These are phyloP conservation scores for Kandelia obovata DNA, from an alignment of 345 rosid genomes.

Conservation along the genomic window DNA sequence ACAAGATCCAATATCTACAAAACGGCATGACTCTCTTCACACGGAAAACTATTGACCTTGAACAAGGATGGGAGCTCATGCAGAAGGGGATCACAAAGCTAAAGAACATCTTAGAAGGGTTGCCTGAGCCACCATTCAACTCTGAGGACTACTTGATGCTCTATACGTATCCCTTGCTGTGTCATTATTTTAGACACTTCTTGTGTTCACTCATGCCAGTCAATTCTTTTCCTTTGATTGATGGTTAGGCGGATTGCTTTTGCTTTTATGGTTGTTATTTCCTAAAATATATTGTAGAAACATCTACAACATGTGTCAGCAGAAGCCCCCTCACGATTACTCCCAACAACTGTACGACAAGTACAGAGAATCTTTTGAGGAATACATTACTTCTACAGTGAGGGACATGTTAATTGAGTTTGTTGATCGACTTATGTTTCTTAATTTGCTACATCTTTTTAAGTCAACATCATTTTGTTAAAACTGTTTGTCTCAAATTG, in stretches of 20 bases:
- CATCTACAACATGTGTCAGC: conserved; percentile 41
- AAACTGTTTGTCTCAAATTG: background rate
- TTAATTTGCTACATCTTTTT: background rate
- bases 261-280: background rate
- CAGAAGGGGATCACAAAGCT: conserved; percentile 76
- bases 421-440: background rate
- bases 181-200: background rate
- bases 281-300: conserved; percentile 16
- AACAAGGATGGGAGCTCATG: conserved; percentile 91
- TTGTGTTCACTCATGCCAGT: background rate
- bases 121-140: conserved; percentile 31
- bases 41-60: conserved; percentile 68
- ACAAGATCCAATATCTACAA: conserved; percentile 7
- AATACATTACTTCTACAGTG: conserved; percentile 27
- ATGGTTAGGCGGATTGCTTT: background rate
- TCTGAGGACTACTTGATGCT: conserved; percentile 41
- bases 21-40: too few relatives aligned
- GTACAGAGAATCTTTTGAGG: conserved; percentile 25
- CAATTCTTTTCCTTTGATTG: background rate
- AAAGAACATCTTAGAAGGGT: conserved; percentile 63
- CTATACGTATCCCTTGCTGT: conserved; percentile 25
- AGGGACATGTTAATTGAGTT: conserved; percentile 1
- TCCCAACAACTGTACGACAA: conserved; percentile 35
- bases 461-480: background rate
- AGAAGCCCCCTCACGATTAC: conserved; percentile 35